Conservation (phyloP, 305 asterid species). For the Fraxinus sp. region DNA sequence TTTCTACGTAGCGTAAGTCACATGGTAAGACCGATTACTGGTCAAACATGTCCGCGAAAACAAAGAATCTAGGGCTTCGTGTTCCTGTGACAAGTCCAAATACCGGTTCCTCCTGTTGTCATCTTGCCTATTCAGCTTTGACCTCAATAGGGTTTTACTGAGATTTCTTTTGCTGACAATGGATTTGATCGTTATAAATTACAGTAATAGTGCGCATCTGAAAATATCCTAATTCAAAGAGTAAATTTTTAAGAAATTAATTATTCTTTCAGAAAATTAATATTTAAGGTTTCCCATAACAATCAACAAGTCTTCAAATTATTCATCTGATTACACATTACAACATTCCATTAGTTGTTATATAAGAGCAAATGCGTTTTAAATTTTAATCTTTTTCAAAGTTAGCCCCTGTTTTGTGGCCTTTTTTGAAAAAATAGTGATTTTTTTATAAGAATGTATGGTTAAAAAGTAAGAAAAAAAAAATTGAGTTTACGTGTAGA, state of each 20-base stretch:
- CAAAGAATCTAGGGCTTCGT: conserved; percentile 12
- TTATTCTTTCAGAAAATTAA: not conserved
- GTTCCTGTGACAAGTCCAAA: conserved; percentile 26
- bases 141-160: not conserved
- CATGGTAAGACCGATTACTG: conserved; percentile 32
- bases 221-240: not conserved
- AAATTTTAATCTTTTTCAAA: not conserved
- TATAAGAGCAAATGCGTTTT: not conserved
- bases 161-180: conserved; percentile 8
- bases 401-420: too few species aligned
- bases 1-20: conserved; percentile 23
- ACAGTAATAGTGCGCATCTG: not conserved
- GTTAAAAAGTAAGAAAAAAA: too few species aligned
- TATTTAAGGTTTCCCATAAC: too few species aligned
- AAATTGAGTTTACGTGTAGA: too few species aligned
- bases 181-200: not conserved
- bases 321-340: not conserved
- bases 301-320: not conserved
- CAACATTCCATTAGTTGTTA: too few species aligned
- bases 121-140: conserved; percentile 2
- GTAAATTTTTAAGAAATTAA: not conserved
- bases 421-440: too few species aligned
- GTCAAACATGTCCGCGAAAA: conserved; percentile 42
- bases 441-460: too few species aligned
- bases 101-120: conserved; percentile 17